A percentile compares a stretch with the other conserved stretches of the same genome.
phyloP scores from a whole-genome alignment of 208 protist genomes.

The Lotmaria passim region DNA sequence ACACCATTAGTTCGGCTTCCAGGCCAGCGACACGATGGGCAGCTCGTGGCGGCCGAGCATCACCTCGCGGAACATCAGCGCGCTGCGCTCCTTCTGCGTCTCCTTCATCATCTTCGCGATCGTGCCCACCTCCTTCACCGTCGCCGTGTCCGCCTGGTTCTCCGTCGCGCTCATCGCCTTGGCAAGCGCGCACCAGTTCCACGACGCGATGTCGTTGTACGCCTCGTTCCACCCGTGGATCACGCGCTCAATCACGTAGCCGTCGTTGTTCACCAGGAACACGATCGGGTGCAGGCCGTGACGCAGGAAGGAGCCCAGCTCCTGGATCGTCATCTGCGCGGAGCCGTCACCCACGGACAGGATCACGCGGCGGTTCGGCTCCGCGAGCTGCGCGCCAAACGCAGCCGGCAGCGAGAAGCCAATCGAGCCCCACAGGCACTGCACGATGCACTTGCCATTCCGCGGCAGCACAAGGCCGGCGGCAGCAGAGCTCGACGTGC shows the following conservation, averaged over 20 bases:
- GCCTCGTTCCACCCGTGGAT: slow-evolving; percentile 45
- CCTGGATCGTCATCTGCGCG: slow-evolving; percentile 66
- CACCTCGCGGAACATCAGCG: no score
- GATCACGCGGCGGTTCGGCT: slow-evolving; percentile 50
- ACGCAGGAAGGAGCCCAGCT: slow-evolving; percentile 37
- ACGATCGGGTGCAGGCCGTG: slow-evolving; percentile 29
- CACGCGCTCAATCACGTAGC: slow-evolving; percentile 62
- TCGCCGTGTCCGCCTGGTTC: no score
- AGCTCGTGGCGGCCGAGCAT: no score
- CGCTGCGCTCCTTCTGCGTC: no score
- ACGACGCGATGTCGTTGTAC: slow-evolving; percentile 60
- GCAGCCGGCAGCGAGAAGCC: slow-evolving; percentile 61
- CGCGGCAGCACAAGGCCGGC: slow-evolving; percentile 43
- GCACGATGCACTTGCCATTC: slow-evolving; percentile 29
- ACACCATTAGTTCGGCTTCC: no score
- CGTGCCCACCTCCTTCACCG: no score
- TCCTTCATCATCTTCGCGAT: no score
- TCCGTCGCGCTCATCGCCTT: no score
- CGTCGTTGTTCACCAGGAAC: slow-evolving; percentile 62
- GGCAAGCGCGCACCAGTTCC: slow-evolving; percentile 47
- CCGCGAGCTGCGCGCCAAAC: slow-evolving; percentile 53
- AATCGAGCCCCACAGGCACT: slow-evolving; percentile 59
- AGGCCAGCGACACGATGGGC: no score
- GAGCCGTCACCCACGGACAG: slow-evolving; percentile 53
- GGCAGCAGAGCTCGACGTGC: slow-evolving; percentile 51